Conservation (phyloP, 495 filamentous ascomycete genomes). For the Hyaloscypha finlandica region DNA sequence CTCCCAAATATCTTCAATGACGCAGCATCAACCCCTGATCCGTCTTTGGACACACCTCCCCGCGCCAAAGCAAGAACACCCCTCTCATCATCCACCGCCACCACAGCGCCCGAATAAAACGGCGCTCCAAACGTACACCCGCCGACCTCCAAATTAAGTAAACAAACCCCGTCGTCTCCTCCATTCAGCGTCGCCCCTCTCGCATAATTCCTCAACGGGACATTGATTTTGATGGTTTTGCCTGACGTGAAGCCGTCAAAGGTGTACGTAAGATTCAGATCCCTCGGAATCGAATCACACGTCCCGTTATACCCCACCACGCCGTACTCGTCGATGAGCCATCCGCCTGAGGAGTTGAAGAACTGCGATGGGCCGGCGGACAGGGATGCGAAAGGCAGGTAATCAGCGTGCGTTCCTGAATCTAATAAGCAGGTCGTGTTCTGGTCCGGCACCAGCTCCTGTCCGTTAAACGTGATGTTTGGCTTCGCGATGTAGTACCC, state of each 20-base stretch:
- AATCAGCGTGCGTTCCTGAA: conserved; percentile 13
- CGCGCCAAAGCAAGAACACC: conserved; percentile 11
- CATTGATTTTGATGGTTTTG: conserved; percentile 10
- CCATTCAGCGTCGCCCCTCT: not conserved
- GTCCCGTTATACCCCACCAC: conserved; percentile 8
- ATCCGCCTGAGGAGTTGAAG: not conserved
- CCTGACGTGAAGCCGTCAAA: not conserved
- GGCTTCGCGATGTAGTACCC: conserved; percentile 12
- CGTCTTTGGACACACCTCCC: conserved; percentile 6
- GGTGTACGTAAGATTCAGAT: conserved; percentile 3
- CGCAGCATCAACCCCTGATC: not conserved
- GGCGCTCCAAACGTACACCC: conserved; percentile 15
- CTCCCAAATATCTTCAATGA: conserved; percentile 9
- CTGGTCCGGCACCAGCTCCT: not conserved
- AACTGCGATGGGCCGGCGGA: not conserved
- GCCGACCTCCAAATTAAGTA: conserved; percentile 13
- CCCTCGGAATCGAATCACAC: conserved; percentile 5
- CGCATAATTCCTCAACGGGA: conserved; percentile 17
- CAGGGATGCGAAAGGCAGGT: not conserved
- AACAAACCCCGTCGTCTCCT: not conserved
- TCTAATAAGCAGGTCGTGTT: conserved; percentile 10
- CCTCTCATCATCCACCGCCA: conserved; percentile 14
- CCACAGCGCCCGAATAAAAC: conserved; percentile 2
- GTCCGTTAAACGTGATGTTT: not conserved
- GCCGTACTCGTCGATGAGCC: not conserved